These are phyloP conservation scores for Elsinoe australis DNA, from an alignment of 2,329 filamentous ascomycete genomes.

Conservation along the genomic window DNA sequence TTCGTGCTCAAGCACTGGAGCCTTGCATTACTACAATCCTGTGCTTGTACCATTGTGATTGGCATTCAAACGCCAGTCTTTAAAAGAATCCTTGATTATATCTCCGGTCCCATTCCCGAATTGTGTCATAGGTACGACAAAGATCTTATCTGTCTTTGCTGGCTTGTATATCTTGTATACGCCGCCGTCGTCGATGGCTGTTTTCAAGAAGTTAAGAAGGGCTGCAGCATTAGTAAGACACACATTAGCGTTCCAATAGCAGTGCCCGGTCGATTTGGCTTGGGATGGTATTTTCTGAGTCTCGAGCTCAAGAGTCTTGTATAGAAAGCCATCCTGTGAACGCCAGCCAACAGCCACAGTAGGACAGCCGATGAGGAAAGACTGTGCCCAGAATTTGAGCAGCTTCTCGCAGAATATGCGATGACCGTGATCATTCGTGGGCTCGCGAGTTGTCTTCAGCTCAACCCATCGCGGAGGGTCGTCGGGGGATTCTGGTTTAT, in stretches of 20 bases:
- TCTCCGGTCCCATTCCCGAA: constrained; percentile 3
- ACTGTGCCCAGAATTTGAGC: constrained; percentile 89
- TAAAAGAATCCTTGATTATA: constrained; percentile 1
- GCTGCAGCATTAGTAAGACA: constrained; percentile 83
- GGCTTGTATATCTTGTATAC: constrained; percentile 73
- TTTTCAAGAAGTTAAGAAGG: constrained; percentile 52
- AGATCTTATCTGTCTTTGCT: constrained; percentile 55
- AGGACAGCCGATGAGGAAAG: constrained; percentile 72
- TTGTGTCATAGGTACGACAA: constrained; percentile 33
- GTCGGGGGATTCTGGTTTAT: constrained; percentile 58
- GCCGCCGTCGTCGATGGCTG: constrained; percentile 57
- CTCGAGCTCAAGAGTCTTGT: constrained; percentile 66
- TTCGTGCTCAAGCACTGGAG: no score
- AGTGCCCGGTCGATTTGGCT: constrained; percentile 57
- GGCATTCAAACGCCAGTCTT: no score
- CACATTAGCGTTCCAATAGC: constrained; percentile 81
- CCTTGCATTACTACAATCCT: no score
- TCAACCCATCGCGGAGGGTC: constrained; percentile 86
- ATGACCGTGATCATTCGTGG: constrained; percentile 56
- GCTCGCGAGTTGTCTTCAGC: constrained; percentile 66
- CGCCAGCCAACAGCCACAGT: constrained; percentile 89
- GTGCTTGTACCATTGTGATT: no score
- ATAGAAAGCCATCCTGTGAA: constrained; percentile 62
- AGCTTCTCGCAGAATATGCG: constrained; percentile 80
- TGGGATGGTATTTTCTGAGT: constrained; percentile 71